phyloP scores from a whole-genome alignment of 2,329 filamentous ascomycete genomes.

The Gyromitra esculenta region DNA sequence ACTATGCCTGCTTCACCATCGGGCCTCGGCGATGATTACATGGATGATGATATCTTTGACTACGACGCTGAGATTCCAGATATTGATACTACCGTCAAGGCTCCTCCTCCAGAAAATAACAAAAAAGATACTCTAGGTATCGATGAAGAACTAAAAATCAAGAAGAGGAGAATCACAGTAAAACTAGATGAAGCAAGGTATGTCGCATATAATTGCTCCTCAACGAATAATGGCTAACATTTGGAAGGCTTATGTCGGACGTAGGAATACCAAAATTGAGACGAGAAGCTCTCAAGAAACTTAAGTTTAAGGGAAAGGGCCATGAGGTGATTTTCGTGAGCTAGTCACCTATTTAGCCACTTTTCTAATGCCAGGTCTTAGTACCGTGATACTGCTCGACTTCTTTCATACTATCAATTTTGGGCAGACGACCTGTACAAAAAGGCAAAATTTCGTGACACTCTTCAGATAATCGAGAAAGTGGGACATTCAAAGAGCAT shows the following conservation, averaged over 20 bases:
- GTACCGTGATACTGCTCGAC: slow-evolving; percentile 83
- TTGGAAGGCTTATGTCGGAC: slow-evolving; percentile 72
- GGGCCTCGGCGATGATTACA: slow-evolving; percentile 29
- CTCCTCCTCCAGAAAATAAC: slow-evolving; percentile 62
- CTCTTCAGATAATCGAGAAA: slow-evolving; percentile 89
- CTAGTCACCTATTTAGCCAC: background rate
- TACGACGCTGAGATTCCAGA: slow-evolving; percentile 72
- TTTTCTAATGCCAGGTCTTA: slow-evolving; percentile 59
- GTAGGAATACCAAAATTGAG: slow-evolving; percentile 85
- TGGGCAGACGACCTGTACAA: slow-evolving; percentile 98
- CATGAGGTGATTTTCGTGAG: slow-evolving; percentile 73
- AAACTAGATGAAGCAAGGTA: slow-evolving; percentile 87
- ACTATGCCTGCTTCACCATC: slow-evolving; percentile 18
- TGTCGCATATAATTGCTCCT: slow-evolving; percentile 22
- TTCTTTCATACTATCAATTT: slow-evolving; percentile 90
- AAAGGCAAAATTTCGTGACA: slow-evolving; percentile 92
- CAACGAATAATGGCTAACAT: slow-evolving; percentile 15
- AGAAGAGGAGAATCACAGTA: slow-evolving; percentile 78
- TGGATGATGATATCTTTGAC: slow-evolving; percentile 74
- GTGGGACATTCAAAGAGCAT: slow-evolving; percentile 83
- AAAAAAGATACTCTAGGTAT: slow-evolving; percentile 74
- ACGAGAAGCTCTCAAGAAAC: slow-evolving; percentile 71
- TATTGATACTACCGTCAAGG: slow-evolving; percentile 61
- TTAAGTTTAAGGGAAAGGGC: slow-evolving; percentile 90
- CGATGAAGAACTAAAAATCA: slow-evolving; percentile 84